These are phyloP conservation scores for Malassezia psittaci DNA, from an alignment of 1,284 basidiomycete species.

Conservation along the genomic window DNA sequence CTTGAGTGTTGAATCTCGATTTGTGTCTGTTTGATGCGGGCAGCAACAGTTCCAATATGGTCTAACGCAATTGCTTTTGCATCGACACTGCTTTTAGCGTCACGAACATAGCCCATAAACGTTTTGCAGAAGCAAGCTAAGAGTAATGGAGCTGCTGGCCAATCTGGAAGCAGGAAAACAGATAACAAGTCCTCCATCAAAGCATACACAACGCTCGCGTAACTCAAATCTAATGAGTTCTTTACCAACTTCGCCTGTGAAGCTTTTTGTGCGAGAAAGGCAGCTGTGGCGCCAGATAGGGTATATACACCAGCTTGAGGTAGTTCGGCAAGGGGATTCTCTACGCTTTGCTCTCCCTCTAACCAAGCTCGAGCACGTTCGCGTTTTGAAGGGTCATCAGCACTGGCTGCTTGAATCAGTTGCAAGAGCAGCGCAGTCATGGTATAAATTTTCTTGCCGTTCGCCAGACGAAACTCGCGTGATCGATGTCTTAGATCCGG, in stretches of 20 bases:
- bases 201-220: constrained; percentile 78
- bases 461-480: constrained; percentile 56
- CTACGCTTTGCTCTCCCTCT: neutral
- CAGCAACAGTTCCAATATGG: constrained; percentile 81
- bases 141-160: constrained; percentile 80
- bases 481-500: constrained; percentile 78
- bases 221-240: constrained; percentile 48
- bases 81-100: constrained; percentile 57
- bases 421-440: constrained; percentile 84
- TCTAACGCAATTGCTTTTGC: constrained; percentile 74
- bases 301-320: constrained; percentile 9
- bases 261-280: constrained; percentile 63
- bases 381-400: constrained; percentile 19
- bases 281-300: constrained; percentile 60
- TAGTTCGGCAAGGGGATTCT: neutral
- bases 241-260: constrained; percentile 32
- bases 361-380: constrained; percentile 21
- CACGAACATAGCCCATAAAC: constrained; percentile 52
- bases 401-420: constrained; percentile 73
- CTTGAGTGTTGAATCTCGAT: neutral
- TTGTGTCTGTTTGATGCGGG: constrained; percentile 56
- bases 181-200: constrained; percentile 76
- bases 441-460: constrained; percentile 67
- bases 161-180: constrained; percentile 86
- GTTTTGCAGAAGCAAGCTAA: constrained; percentile 32